A percentile compares a stretch with the other conserved stretches of the same genome.
phyloP scores from a whole-genome alignment of 176 grass and related monocot genomes.

The Saccharum officinarum region DNA sequence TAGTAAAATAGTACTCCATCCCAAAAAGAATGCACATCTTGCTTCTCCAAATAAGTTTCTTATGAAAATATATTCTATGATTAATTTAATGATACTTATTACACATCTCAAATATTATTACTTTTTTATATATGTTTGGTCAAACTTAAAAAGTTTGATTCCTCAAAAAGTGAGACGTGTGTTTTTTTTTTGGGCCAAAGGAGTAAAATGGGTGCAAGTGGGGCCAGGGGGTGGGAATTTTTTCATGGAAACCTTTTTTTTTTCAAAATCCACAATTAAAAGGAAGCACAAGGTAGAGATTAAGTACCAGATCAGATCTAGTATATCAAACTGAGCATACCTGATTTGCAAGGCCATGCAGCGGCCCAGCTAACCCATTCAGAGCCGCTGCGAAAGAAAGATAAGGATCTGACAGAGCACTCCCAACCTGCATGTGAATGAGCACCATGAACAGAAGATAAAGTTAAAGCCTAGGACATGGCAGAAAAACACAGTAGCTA shows the following conservation, averaged over 20 bases:
- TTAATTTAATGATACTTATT: neutral
- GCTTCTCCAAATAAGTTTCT: neutral
- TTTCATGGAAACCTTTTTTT: slow-evolving; percentile 15
- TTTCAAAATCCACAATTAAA: slow-evolving; percentile 1
- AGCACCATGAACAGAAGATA: neutral
- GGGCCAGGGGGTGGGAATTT: neutral
- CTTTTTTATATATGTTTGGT: neutral
- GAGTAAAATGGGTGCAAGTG: neutral
- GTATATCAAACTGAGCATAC: slow-evolving; percentile 37
- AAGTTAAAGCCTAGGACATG: neutral
- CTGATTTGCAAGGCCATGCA: slow-evolving; percentile 97
- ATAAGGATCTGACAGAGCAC: slow-evolving; percentile 93
- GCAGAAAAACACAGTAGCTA: neutral
- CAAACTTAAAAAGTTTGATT: neutral
- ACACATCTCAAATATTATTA: neutral
- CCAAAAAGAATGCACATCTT: neutral
- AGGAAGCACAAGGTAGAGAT: neutral
- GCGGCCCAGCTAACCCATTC: slow-evolving; percentile 92
- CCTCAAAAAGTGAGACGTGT: neutral
- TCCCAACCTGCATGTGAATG: slow-evolving; percentile 73
- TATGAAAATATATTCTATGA: neutral
- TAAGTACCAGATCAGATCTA: neutral
- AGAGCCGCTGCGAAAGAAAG: slow-evolving; percentile 92
- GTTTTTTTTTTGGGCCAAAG: neutral
- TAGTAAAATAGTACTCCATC: slow-evolving; percentile 5